Evolutionary conservation across 23 red algal genomes (phyloP).

Genomic region (Agarophyton chilense): DNA sequence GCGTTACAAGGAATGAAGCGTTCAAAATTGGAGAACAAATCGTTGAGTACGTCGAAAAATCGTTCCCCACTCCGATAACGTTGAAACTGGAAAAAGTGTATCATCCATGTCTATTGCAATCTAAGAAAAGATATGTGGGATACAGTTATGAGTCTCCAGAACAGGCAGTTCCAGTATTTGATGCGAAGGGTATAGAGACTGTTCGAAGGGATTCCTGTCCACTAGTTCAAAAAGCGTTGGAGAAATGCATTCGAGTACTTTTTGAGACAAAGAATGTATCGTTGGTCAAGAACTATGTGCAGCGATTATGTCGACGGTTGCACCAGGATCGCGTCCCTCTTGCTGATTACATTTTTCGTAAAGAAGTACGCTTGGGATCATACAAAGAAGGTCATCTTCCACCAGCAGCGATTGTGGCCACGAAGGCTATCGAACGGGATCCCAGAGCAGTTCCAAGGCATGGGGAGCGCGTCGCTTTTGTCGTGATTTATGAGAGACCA

Average conservation of each 20-base stretch:
- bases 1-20: constrained; percentile 60
- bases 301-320: constrained; percentile 67
- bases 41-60: constrained; percentile 47
- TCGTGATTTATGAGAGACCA: constrained; percentile 89
- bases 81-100: constrained; percentile 99
- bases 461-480: constrained; percentile 89
- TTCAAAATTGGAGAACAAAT: constrained; percentile 81
- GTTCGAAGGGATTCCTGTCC: constrained; percentile 90
- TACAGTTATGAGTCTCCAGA: constrained; percentile 83
- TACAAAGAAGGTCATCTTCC: constrained; percentile 84
- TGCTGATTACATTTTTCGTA: constrained; percentile 87
- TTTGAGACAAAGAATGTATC: constrained; percentile 88
- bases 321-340: constrained; percentile 57
- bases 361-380: constrained; percentile 82
- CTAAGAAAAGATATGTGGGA: constrained; percentile 99
- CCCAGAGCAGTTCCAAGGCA: constrained; percentile 81
- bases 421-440: constrained; percentile 57
- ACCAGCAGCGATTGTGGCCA: constrained; percentile 91
- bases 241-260: constrained; percentile 78
- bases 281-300: constrained; percentile 63
- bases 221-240: constrained; percentile 83
- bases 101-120: constrained; percentile 78
- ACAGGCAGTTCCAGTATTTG: constrained; percentile 74
- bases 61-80: constrained; percentile 82
- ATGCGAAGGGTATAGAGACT: constrained; percentile 98